Conservation (phyloP, 2,329 filamentous ascomycete species). For the Coniochaeta sp. region DNA sequence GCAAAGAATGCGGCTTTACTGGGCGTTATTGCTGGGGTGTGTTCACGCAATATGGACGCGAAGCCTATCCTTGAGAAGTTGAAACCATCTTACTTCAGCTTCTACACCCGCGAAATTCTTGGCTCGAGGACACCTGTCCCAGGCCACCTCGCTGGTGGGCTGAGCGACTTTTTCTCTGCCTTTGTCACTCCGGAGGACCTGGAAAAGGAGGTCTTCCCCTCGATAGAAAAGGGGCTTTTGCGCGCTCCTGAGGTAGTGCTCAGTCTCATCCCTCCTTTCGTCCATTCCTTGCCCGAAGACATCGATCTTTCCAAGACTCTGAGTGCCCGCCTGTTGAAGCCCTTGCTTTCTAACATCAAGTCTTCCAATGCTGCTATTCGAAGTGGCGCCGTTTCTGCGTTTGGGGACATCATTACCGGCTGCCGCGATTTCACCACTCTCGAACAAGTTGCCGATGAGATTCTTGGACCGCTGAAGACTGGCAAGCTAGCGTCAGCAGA, state of each 20-base stretch:
- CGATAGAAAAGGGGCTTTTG: conserved; percentile 81
- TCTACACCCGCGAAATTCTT: conserved; percentile 79
- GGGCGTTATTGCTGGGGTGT: conserved; percentile 82
- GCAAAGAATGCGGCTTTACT: conserved; percentile 70
- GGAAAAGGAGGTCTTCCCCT: conserved; percentile 65
- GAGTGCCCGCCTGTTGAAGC: conserved; percentile 68
- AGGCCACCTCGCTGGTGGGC: conserved; percentile 60
- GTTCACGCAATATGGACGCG: conserved; percentile 58
- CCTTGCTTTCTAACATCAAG: conserved; percentile 82
- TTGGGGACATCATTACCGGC: conserved; percentile 58
- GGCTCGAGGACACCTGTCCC: conserved; percentile 68
- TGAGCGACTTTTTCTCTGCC: conserved; percentile 73
- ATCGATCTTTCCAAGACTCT: conserved; percentile 75
- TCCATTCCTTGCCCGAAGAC: conserved; percentile 57
- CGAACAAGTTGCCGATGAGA: conserved; percentile 66
- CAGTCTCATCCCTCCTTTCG: conserved; percentile 66
- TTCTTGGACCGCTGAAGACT: conserved; percentile 70
- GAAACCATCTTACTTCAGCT: conserved; percentile 70
- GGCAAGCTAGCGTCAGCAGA: conserved; percentile 81
- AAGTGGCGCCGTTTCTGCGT: conserved; percentile 66
- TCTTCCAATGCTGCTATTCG: conserved; percentile 78
- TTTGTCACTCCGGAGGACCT: conserved; percentile 72
- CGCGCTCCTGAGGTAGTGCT: conserved; percentile 86
- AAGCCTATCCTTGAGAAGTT: conserved; percentile 54
- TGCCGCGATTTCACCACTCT: conserved; percentile 51